Percentiles rank a stretch among this genome's conserved stretches.
phyloP scores from a whole-genome alignment of 441 rosid genomes.

The Populus hybrid region DNA sequence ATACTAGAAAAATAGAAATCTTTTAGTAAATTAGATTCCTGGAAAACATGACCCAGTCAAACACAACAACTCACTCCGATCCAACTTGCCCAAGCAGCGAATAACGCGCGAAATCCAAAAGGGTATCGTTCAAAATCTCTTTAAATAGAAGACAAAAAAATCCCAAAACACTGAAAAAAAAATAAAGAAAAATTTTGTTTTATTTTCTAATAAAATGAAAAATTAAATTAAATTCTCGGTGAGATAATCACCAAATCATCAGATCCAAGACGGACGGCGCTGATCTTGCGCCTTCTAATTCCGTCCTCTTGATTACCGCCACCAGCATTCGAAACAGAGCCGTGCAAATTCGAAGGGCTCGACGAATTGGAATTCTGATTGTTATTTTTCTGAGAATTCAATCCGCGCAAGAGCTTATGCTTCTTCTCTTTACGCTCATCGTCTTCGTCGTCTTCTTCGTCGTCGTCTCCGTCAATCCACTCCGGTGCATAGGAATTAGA shows the following conservation, averaged over 20 bases:
- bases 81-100: conserved; percentile 27
- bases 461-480: conserved; percentile 11
- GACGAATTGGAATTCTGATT: conserved; percentile 26
- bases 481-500: conserved; percentile 24
- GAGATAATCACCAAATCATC: conserved; percentile 41
- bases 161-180: too few relatives aligned
- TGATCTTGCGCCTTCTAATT: conserved; percentile 39
- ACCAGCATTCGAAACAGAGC: conserved; percentile 38
- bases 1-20: conserved; percentile 21
- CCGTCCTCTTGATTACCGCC: conserved; percentile 37
- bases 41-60: conserved; percentile 45
- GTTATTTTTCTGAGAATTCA: conserved; percentile 37
- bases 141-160: neutral
- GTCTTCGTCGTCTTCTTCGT: conserved; percentile 37
- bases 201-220: neutral
- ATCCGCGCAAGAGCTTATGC: conserved; percentile 60
- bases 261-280: conserved; percentile 45
- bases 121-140: conserved; percentile 4
- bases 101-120: conserved; percentile 52
- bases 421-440: conserved; percentile 76
- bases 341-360: conserved; percentile 10
- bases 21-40: too few relatives aligned
- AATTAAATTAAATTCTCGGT: neutral
- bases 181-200: too few relatives aligned
- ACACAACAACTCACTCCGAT: conserved; percentile 37